A percentile compares a stretch with the other conserved stretches of the same genome.
These are phyloP conservation scores for Boletus pseudo-olivaceus DNA, from an alignment of 768 basidiomycete species.

Conservation along the genomic window DNA sequence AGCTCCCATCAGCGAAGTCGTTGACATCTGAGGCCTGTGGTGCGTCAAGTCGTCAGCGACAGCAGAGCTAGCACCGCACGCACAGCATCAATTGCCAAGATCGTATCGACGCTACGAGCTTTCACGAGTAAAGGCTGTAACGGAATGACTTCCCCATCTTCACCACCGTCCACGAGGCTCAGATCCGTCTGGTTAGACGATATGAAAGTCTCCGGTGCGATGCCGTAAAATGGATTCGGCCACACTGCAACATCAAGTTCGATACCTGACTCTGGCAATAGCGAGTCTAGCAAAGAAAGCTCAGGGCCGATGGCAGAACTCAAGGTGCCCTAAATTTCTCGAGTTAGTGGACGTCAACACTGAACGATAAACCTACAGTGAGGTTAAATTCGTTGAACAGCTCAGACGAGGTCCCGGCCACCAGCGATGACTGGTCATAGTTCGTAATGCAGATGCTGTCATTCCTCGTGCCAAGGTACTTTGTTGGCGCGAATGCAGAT, in stretches of 20 bases:
- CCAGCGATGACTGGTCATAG: conserved; percentile 34
- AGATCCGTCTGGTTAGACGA: conserved; percentile 32
- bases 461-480: conserved; percentile 42
- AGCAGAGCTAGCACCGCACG: background rate
- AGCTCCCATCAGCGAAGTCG: conserved; percentile 22
- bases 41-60: background rate
- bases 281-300: conserved; percentile 13
- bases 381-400: conserved; percentile 32
- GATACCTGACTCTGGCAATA: conserved; percentile 24
- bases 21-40: conserved; percentile 14
- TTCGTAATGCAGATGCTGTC: conserved; percentile 31
- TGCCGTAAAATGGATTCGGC: conserved; percentile 39
- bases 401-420: conserved; percentile 41
- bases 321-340: conserved; percentile 10
- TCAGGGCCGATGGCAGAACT: conserved; percentile 9
- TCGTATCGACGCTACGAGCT: conserved; percentile 44
- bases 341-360: background rate
- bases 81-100: conserved; percentile 48
- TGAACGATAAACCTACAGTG: conserved; percentile 17
- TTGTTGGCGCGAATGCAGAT: conserved; percentile 43
- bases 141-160: conserved; percentile 43
- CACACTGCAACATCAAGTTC: conserved; percentile 31
- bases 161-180: conserved; percentile 39
- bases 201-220: conserved; percentile 34
- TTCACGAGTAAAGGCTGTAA: conserved; percentile 48